phyloP scores from a whole-genome alignment of 1,284 basidiomycete genomes.

The Apiotrichum gamsii region DNA sequence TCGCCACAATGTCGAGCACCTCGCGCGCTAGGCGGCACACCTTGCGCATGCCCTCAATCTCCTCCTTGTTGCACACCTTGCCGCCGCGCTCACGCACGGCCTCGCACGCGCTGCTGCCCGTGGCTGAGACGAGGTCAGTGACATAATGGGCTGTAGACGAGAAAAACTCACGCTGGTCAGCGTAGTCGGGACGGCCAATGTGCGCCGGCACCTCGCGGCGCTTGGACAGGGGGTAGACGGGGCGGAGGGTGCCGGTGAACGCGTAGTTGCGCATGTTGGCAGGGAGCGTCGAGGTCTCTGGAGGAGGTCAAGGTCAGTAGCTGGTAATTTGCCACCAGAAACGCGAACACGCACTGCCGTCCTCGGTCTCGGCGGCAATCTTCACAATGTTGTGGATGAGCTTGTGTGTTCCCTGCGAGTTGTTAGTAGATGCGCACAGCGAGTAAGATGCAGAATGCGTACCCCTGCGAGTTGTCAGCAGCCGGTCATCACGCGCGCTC shows the following conservation, averaged over 20 bases:
- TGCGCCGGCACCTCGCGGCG: constrained; percentile 41
- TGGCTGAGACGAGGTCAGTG: constrained; percentile 26
- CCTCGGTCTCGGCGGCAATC: constrained; percentile 35
- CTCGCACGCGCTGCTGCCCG: constrained; percentile 41
- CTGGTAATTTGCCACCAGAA: no score
- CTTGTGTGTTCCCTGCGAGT: constrained; percentile 38
- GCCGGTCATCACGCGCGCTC: no score
- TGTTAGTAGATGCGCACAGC: no score
- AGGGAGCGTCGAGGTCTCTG: constrained; percentile 39
- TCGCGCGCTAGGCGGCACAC: constrained; percentile 64
- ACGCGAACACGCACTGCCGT: constrained; percentile 25
- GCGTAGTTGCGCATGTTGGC: constrained; percentile 40
- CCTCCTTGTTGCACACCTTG: constrained; percentile 42
- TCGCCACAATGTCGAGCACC: constrained; percentile 83
- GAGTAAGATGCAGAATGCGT: neutral
- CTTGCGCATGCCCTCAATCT: constrained; percentile 46
- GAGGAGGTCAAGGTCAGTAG: no score
- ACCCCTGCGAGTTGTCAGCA: constrained; percentile 23
- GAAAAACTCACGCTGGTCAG: constrained; percentile 44
- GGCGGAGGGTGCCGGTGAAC: constrained; percentile 46
- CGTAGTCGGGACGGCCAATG: constrained; percentile 47
- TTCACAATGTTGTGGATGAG: constrained; percentile 45
- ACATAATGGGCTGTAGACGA: neutral
- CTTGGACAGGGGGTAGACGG: constrained; percentile 45
- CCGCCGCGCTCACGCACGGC: constrained; percentile 30